These are phyloP conservation scores for Bisporella sp. DNA, from an alignment of 2,329 filamentous ascomycete species.

Conservation along the genomic window DNA sequence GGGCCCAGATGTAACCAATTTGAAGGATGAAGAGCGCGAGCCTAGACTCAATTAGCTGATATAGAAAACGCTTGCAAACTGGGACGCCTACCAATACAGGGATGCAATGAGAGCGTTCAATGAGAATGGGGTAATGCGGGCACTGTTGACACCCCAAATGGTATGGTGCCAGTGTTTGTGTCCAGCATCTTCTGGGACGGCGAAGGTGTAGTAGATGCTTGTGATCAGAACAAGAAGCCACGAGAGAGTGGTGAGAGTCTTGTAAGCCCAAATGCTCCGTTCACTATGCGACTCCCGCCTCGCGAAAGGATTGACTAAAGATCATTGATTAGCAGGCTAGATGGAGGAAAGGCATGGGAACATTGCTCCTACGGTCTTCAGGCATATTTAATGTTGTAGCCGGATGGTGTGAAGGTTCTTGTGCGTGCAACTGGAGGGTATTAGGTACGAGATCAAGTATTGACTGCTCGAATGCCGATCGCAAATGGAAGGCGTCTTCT, in stretches of 20 bases:
- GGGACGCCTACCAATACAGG: slow-evolving; percentile 64
- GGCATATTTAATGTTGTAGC: no score
- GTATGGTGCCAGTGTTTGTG: slow-evolving; percentile 44
- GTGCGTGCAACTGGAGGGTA: no score
- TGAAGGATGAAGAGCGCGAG: slow-evolving; percentile 69
- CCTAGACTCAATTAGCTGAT: slow-evolving; percentile 35
- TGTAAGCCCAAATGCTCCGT: slow-evolving; percentile 62
- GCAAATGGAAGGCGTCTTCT: no score
- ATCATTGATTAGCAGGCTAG: background rate
- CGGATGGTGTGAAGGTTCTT: no score
- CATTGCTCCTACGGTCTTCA: no score
- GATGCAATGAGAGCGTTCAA: slow-evolving; percentile 57
- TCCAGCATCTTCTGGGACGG: slow-evolving; percentile 51
- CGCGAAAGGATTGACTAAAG: slow-evolving; percentile 65
- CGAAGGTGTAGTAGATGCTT: slow-evolving; percentile 67
- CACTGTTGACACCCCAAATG: slow-evolving; percentile 69
- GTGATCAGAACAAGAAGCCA: slow-evolving; percentile 69
- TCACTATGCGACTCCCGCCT: slow-evolving; percentile 59
- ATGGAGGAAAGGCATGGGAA: no score
- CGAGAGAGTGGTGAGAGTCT: slow-evolving; percentile 63
- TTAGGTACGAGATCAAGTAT: no score
- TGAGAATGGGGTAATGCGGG: slow-evolving; percentile 64
- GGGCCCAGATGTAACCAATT: slow-evolving; percentile 65
- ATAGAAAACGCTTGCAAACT: background rate
- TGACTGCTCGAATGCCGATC: no score